These are phyloP conservation scores for Malassezia yamatoensis DNA, from an alignment of 1,284 basidiomycete species.

Conservation along the genomic window DNA sequence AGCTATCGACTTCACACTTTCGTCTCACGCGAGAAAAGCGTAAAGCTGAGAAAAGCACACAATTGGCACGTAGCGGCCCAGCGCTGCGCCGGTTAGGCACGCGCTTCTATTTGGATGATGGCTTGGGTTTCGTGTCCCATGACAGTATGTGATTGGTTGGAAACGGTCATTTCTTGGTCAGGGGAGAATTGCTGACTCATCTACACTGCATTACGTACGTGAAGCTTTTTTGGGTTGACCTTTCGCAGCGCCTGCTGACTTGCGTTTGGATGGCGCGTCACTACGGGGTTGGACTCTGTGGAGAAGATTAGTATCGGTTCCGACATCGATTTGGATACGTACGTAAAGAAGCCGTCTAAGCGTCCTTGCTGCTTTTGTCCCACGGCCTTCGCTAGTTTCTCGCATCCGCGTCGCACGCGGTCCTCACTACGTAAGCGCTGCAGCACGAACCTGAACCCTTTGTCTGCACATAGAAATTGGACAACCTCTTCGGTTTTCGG, in stretches of 20 bases:
- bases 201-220: conserved; percentile 2
- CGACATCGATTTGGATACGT: conserved; percentile 3
- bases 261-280: conserved; percentile 1
- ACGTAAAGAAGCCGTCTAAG: conserved; percentile 78
- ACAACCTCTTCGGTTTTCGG: conserved; percentile 90
- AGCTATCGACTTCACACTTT: no score
- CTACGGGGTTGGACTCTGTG: background rate
- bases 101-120: no score
- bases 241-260: background rate
- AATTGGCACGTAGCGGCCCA: no score
- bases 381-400: conserved; percentile 77
- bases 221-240: background rate
- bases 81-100: no score
- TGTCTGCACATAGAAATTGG: conserved; percentile 84
- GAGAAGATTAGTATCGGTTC: background rate
- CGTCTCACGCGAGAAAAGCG: no score
- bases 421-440: conserved; percentile 64
- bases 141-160: no score
- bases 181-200: background rate
- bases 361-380: conserved; percentile 90
- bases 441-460: conserved; percentile 81
- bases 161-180: no score
- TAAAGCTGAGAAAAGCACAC: no score
- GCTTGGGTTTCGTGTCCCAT: no score
- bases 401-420: conserved; percentile 84